phyloP scores from a whole-genome alignment of 768 basidiomycete species.

The Suillus plorans region DNA sequence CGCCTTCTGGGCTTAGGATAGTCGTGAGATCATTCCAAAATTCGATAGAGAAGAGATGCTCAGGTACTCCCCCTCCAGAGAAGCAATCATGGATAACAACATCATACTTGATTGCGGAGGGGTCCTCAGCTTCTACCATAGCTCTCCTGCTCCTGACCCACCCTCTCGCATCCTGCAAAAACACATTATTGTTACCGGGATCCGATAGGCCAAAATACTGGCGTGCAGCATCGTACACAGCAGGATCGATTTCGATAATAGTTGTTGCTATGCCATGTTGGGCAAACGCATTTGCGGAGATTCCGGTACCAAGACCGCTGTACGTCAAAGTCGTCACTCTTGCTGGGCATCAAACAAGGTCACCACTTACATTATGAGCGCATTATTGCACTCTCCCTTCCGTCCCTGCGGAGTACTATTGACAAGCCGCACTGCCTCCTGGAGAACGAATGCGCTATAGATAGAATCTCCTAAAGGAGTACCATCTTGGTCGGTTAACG shows the following conservation, averaged over 20 bases:
- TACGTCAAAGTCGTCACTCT: constrained; percentile 8
- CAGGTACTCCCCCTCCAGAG: constrained; percentile 89
- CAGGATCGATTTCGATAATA: constrained; percentile 91
- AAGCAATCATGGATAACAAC: constrained; percentile 90
- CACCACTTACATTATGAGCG: constrained; percentile 65
- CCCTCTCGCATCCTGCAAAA: constrained; percentile 72
- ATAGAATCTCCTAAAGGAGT: constrained; percentile 71
- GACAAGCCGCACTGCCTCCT: constrained; percentile 80
- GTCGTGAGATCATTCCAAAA: constrained; percentile 76
- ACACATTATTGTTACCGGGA: constrained; percentile 57
- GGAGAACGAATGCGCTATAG: constrained; percentile 81
- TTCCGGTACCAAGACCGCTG: constrained; percentile 88
- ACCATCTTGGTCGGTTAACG: constrained; percentile 51
- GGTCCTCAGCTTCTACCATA: constrained; percentile 22
- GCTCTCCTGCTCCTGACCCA: constrained; percentile 55
- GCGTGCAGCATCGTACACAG: constrained; percentile 81
- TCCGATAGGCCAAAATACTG: constrained; percentile 78
- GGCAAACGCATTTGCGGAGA: constrained; percentile 73
- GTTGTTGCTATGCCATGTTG: constrained; percentile 71
- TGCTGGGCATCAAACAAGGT: constrained; percentile 2
- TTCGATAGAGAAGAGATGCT: constrained; percentile 79
- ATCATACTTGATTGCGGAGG: constrained; percentile 45
- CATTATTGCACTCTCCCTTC: constrained; percentile 45
- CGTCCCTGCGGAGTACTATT: constrained; percentile 45
- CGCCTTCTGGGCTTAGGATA: constrained; percentile 65